These are phyloP conservation scores for Lasiosphaeria miniovina DNA, from an alignment of 495 filamentous ascomycete genomes.

Conservation along the genomic window DNA sequence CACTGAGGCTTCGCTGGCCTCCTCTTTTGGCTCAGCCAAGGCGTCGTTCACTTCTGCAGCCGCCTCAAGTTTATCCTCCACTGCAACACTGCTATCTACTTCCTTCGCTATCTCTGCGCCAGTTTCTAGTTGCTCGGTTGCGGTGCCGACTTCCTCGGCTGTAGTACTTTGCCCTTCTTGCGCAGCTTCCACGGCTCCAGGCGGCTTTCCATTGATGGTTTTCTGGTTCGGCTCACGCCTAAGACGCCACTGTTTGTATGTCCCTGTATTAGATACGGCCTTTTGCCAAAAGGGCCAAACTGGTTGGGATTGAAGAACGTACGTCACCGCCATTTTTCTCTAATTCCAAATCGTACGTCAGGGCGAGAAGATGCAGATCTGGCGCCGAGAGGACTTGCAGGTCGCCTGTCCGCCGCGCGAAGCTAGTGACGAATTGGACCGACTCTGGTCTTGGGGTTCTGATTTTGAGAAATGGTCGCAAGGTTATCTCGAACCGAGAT, in stretches of 20 bases:
- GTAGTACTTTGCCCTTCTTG: conserved; percentile 6
- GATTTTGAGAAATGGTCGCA: conserved; percentile 79
- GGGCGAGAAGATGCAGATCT: conserved; percentile 83
- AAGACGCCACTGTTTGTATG: conserved; percentile 60
- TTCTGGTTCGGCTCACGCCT: conserved; percentile 76
- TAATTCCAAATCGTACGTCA: conserved; percentile 88
- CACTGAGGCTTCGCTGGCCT: conserved; percentile 19
- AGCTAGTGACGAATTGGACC: conserved; percentile 73
- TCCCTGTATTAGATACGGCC: background rate
- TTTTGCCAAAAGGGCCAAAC: background rate
- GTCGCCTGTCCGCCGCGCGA: conserved; percentile 88
- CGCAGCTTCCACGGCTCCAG: conserved; percentile 32
- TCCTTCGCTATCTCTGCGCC: conserved; percentile 29
- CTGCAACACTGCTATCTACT: background rate
- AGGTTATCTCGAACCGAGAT: conserved; percentile 71
- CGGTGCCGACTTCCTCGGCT: conserved; percentile 11
- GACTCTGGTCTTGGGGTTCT: conserved; percentile 70
- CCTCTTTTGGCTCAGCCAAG: conserved; percentile 59
- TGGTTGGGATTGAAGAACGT: background rate
- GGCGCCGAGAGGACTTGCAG: conserved; percentile 78
- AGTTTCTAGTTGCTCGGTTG: conserved; percentile 37
- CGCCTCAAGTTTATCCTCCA: background rate
- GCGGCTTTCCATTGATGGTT: conserved; percentile 65
- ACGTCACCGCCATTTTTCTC: conserved; percentile 70
- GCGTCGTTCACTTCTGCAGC: background rate